Percentiles rank a stretch among this genome's conserved stretches.
These are phyloP conservation scores for Poa pratensis DNA, from an alignment of 176 grass and related monocot species.

Conservation along the genomic window DNA sequence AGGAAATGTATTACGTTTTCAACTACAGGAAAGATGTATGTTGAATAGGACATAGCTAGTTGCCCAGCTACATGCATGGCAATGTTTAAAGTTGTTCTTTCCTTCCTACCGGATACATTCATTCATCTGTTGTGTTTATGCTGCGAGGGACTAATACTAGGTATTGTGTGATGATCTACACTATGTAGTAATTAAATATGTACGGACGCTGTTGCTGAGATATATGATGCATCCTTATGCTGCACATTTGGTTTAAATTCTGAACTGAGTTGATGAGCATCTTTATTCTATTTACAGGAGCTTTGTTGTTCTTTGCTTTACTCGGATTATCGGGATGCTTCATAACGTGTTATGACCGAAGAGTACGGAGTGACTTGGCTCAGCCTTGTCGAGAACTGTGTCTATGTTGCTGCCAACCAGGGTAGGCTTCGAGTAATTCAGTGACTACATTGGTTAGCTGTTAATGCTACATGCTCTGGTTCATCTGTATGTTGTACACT, in stretches of 20 bases:
- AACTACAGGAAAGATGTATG: background rate
- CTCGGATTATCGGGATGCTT: slow-evolving; percentile 96
- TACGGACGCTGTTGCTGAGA: background rate
- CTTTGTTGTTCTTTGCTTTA: slow-evolving; percentile 90
- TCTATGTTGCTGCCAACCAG: slow-evolving; percentile 98
- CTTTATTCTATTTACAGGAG: slow-evolving; percentile 58
- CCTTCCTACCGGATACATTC: background rate
- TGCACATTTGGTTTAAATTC: background rate
- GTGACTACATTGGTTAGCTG: background rate
- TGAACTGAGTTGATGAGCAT: slow-evolving; percentile 8
- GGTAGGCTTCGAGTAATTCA: slow-evolving; percentile 53
- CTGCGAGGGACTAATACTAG: slow-evolving; percentile 1
- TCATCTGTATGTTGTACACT: slow-evolving; percentile 1
- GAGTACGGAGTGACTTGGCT: slow-evolving; percentile 87
- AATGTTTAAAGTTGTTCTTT: background rate
- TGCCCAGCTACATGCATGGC: slow-evolving; percentile 1
- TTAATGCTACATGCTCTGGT: background rate
- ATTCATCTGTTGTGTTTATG: slow-evolving; percentile 9
- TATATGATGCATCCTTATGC: slow-evolving; percentile 12
- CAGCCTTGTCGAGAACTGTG: slow-evolving; percentile 97
- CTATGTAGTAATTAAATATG: background rate
- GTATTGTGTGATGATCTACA: slow-evolving; percentile 23
- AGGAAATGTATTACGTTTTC: slow-evolving; percentile 13
- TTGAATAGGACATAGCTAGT: background rate
- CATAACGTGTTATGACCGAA: slow-evolving; percentile 94